These are phyloP conservation scores for Xylariaceae sp. DNA, from an alignment of 2,329 filamentous ascomycete genomes.

Conservation along the genomic window DNA sequence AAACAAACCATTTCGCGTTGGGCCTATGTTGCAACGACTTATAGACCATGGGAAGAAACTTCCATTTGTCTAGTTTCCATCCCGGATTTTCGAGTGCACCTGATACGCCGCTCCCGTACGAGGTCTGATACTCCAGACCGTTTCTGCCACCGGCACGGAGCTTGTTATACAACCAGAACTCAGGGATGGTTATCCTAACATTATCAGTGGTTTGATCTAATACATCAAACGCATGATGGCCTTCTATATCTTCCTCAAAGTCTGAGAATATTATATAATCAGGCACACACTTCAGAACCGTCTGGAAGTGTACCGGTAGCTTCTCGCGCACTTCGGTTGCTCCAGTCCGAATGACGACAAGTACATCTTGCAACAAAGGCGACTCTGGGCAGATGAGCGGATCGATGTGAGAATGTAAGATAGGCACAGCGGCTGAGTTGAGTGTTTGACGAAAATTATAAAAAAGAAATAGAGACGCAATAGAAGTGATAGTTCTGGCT, in stretches of 20 bases:
- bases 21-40: slow-evolving; percentile 33
- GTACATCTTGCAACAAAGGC: slow-evolving; percentile 3
- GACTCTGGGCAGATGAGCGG: slow-evolving; percentile 6
- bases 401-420: neutral
- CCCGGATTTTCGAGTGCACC: slow-evolving; percentile 31
- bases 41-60: slow-evolving; percentile 39
- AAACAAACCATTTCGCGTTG: slow-evolving; percentile 38
- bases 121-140: slow-evolving; percentile 25
- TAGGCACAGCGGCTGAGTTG: neutral
- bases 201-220: slow-evolving; percentile 7
- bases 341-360: slow-evolving; percentile 13
- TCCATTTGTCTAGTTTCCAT: slow-evolving; percentile 41
- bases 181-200: slow-evolving; percentile 8
- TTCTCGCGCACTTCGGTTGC: slow-evolving; percentile 15
- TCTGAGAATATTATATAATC: slow-evolving; percentile 19
- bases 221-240: slow-evolving; percentile 13
- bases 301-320: slow-evolving; percentile 16
- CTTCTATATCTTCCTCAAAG: slow-evolving; percentile 15
- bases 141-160: slow-evolving; percentile 14
- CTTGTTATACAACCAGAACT: slow-evolving; percentile 24
- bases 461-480: neutral
- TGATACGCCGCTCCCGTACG: slow-evolving; percentile 33
- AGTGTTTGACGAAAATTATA: neutral
- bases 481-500: neutral
- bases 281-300: slow-evolving; percentile 11